Conservation (phyloP, 495 filamentous ascomycete genomes). For the Trichoderma gamsii region DNA sequence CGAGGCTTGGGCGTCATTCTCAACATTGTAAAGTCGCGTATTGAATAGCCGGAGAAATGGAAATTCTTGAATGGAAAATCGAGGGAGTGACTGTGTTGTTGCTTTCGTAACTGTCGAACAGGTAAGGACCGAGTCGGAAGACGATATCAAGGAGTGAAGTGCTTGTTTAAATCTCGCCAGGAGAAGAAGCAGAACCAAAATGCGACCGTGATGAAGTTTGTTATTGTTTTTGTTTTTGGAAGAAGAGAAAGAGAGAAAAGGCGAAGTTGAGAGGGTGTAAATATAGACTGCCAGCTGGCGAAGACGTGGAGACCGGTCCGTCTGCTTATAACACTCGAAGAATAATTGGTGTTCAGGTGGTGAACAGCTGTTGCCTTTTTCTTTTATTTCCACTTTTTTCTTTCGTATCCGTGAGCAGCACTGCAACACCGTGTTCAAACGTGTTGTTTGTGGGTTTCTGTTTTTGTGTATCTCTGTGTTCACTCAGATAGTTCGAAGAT, state of each 20-base stretch:
- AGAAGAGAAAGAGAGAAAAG: not conserved
- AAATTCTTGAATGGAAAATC: not conserved
- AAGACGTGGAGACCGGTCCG: not conserved
- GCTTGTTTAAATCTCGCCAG: not conserved
- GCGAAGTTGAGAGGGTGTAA: not conserved
- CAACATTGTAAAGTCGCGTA: not conserved
- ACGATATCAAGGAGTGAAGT: not conserved
- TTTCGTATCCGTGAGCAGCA: not conserved
- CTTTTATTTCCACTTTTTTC: not conserved
- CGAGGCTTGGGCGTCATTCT: not conserved
- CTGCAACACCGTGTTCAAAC: not conserved
- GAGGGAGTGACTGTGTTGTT: not conserved
- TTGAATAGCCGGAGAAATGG: not conserved
- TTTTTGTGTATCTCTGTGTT: not conserved
- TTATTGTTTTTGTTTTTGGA: conserved; percentile 12
- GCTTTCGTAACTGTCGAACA: not conserved
- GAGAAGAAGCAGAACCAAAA: conserved; percentile 5
- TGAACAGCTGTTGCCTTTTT: not conserved
- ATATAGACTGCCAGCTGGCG: conserved; percentile 9
- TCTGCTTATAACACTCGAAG: not conserved
- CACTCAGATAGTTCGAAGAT: not conserved
- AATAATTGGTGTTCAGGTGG: not conserved
- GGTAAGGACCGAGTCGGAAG: conserved; percentile 2
- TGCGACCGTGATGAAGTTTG: conserved; percentile 1
- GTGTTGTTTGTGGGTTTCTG: not conserved